These are phyloP conservation scores for Talaromyces sp. DNA, from an alignment of 2,329 filamentous ascomycete species.

Conservation along the genomic window DNA sequence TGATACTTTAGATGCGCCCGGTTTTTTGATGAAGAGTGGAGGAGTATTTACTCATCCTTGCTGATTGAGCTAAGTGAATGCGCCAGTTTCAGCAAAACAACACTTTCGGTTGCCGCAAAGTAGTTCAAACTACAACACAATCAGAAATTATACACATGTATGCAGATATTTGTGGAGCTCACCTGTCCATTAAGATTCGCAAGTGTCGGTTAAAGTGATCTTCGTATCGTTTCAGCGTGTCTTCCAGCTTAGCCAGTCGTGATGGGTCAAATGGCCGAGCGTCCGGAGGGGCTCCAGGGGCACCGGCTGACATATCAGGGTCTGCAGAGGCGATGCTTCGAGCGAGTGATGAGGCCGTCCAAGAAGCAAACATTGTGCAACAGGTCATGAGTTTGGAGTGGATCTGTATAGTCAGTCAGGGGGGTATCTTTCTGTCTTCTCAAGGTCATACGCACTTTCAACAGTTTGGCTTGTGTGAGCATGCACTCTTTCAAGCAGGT, in stretches of 20 bases:
- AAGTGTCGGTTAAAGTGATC: slow-evolving; percentile 87
- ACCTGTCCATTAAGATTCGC: slow-evolving; percentile 86
- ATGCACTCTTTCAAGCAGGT: slow-evolving; percentile 99
- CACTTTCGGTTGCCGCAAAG: slow-evolving; percentile 94
- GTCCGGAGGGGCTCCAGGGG: slow-evolving; percentile 25
- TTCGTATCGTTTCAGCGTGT: slow-evolving; percentile 87
- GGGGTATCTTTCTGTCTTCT: too few species aligned
- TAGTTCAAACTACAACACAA: slow-evolving; percentile 63
- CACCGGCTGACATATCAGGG: slow-evolving; percentile 58
- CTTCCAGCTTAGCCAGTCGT: slow-evolving; percentile 71
- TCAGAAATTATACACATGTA: not conserved
- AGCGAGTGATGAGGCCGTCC: slow-evolving; percentile 74
- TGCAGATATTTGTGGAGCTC: slow-evolving; percentile 6
- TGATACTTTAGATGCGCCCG: not conserved
- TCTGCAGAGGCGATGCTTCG: slow-evolving; percentile 81
- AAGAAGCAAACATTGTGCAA: slow-evolving; percentile 88
- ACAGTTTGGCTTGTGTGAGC: slow-evolving; percentile 91
- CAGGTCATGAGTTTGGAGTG: slow-evolving; percentile 96
- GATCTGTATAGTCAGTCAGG: slow-evolving; percentile 56
- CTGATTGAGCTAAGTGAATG: slow-evolving; percentile 39
- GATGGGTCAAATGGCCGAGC: slow-evolving; percentile 51
- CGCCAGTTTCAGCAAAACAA: slow-evolving; percentile 76
- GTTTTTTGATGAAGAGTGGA: not conserved
- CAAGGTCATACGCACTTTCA: slow-evolving; percentile 61
- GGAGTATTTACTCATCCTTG: slow-evolving; percentile 31